Percentiles rank a stretch among this genome's conserved stretches.
Evolutionary conservation across 2,329 filamentous ascomycete species (phyloP).

Genomic region (Phialophora verrucosa): DNA sequence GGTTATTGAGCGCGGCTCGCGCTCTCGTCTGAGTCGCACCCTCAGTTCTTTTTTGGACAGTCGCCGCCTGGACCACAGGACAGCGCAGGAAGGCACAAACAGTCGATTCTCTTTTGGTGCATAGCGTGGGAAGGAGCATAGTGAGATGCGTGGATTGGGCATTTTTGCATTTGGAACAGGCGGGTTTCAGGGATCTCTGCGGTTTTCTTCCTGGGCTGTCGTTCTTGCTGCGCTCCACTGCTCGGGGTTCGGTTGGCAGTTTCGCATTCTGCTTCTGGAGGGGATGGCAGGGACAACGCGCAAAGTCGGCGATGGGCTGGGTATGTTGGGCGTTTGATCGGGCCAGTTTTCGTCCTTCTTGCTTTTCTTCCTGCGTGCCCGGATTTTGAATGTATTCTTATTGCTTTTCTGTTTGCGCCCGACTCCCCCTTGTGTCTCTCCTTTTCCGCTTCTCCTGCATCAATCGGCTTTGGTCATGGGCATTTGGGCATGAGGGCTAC

Average conservation of each 20-base stretch:
- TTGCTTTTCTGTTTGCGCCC: not conserved
- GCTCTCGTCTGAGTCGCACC: conserved; percentile 13
- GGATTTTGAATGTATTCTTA: conserved; percentile 1
- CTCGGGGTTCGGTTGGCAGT: not conserved
- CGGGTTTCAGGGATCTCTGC: conserved; percentile 18
- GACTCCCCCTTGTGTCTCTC: conserved; percentile 5
- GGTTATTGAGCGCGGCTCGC: conserved; percentile 10
- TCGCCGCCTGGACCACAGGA: conserved; percentile 33
- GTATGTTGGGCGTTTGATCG: not conserved
- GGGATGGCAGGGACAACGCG: not conserved
- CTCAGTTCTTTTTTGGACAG: conserved; percentile 14
- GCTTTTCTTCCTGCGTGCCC: not conserved
- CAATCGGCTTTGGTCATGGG: conserved; percentile 6
- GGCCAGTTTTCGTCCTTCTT: not conserved
- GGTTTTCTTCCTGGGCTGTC: not conserved
- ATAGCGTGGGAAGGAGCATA: conserved; percentile 32
- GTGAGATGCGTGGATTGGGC: conserved; percentile 25
- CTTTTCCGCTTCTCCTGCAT: conserved; percentile 6
- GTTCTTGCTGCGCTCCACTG: not conserved
- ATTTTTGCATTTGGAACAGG: conserved; percentile 12
- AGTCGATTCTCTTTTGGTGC: conserved; percentile 28
- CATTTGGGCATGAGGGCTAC: conserved; percentile 8
- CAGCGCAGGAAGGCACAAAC: conserved; percentile 32
- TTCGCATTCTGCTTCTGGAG: not conserved
- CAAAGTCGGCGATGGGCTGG: not conserved